Evolutionary conservation across 768 basidiomycete species (phyloP), one percentile per base, ranked within the genome.

Genomic region (Termitomyces sp.): DNA sequence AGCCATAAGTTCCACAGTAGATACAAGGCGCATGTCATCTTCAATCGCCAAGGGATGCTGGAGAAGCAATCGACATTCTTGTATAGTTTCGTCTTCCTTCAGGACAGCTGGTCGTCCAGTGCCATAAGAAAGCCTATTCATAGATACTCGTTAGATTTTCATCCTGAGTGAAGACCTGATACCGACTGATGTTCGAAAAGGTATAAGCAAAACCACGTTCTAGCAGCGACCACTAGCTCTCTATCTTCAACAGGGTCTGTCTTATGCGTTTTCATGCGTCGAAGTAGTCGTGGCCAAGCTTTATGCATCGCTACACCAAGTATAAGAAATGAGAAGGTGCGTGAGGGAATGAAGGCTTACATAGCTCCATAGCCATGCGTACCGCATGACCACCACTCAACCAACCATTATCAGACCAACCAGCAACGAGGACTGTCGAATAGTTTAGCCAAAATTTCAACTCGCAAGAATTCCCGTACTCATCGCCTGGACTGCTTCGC

Each of bases 371-470:
- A 38, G 92, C 94, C 91, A 98, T 94, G 48, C 94, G 82, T 9
- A 97, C 93, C n/a, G 95, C 95, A 71, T 97, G 95, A 10, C 91
- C 94, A 10, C 92, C 91, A 60, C 89, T 93, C 33, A 97, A 69
- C 94, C 94, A 95, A n/a, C 92, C 92, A 63, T 92, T 92, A 61
- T 95, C 92, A 16, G 91, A 94, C 89, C 93, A 98, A 5, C 94
- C 93, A 33, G 94, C 89, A 18, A 96, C 85, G 48, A 97, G 77
- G 54, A 95, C 91, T 94, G 44, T 53, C 15, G 32, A 48, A 41
- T 41, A 51, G 49, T 54, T 41, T 48, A 40, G 16, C n/a, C 43
- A n/a, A 20, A 29, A 56, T 20, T 25, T 36, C n/a, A 54, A 38
- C 6, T 5, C 35, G 15, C 2, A 50, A 45, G 40, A 12, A 31